Conservation (phyloP, 805 yeast genomes). For the Candida wancherniae region DNA sequence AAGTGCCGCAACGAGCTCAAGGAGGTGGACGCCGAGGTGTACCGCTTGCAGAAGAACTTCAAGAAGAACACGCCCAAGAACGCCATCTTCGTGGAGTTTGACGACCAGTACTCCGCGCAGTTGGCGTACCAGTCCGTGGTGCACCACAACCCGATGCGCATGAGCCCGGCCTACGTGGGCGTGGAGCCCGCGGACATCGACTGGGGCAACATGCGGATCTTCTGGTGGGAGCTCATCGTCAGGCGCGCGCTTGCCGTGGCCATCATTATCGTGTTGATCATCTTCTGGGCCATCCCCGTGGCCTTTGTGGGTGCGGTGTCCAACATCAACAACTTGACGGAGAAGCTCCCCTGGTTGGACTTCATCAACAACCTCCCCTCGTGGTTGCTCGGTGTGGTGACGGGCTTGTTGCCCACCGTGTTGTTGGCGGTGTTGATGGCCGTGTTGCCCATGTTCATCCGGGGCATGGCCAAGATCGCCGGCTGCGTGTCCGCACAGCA, state of each 20-base stretch:
- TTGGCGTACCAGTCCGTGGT: constrained; percentile 59
- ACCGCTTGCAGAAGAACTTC: constrained; percentile 48
- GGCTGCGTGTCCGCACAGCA: constrained; percentile 56
- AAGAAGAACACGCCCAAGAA: constrained; percentile 58
- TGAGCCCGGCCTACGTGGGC: constrained; percentile 59
- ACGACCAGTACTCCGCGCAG: constrained; percentile 70
- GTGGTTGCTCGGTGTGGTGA: constrained; percentile 54
- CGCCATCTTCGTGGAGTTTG: constrained; percentile 75
- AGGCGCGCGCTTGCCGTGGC: constrained; percentile 50
- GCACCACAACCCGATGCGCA: constrained; percentile 62
- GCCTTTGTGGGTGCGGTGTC: constrained; percentile 75
- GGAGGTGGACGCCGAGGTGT: constrained; percentile 51
- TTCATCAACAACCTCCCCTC: constrained; percentile 56
- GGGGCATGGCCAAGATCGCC: constrained; percentile 54
- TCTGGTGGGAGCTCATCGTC: constrained; percentile 72
- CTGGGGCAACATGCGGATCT: constrained; percentile 71
- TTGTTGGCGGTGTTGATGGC: constrained; percentile 63
- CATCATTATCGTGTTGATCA: constrained; percentile 50
- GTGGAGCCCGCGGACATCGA: constrained; percentile 57
- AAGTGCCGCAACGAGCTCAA: constrained; percentile 56
- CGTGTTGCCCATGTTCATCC: constrained; percentile 59
- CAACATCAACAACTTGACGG: constrained; percentile 57
- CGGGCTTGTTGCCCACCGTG: constrained; percentile 65
- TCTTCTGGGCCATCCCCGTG: constrained; percentile 74
- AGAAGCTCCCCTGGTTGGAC: constrained; percentile 43